Conservation (phyloP, 1,284 basidiomycete genomes). For the Violaceomyces palustris region DNA sequence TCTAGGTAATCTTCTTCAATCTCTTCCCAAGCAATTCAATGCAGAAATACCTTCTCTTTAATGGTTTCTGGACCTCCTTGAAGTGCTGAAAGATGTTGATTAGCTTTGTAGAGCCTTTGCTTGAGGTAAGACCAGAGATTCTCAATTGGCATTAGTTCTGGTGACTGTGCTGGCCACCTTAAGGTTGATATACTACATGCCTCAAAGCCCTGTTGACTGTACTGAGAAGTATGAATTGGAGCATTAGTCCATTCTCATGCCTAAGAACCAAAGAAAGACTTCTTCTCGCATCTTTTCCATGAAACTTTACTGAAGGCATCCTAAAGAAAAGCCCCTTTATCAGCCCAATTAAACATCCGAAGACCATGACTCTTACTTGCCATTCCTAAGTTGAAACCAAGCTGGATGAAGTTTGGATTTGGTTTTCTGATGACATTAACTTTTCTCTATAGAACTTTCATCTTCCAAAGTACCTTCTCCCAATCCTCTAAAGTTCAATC, state of each 20-base stretch:
- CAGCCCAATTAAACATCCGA: conserved; percentile 8
- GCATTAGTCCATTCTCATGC: conserved; percentile 27
- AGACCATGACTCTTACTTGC: conserved; percentile 10
- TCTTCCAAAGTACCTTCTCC: conserved; percentile 7
- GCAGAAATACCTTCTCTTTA: neutral
- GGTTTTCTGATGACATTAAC: conserved; percentile 2
- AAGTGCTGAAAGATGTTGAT: too few relatives aligned
- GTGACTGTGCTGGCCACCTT: conserved; percentile 52
- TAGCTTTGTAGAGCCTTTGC: conserved; percentile 1
- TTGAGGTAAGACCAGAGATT: conserved; percentile 48
- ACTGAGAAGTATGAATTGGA: conserved; percentile 45
- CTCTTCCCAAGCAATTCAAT: conserved; percentile 4
- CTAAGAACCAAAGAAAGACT: conserved; percentile 5
- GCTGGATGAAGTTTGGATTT: conserved; percentile 4
- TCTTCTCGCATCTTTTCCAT: conserved; percentile 17
- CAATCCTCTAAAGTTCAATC: conserved; percentile 11
- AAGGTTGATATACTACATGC: conserved; percentile 38
- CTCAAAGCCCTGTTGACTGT: conserved; percentile 30
- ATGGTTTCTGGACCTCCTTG: neutral
- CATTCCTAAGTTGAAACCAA: conserved; percentile 5
- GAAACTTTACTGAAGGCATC: conserved; percentile 48
- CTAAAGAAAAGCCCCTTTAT: conserved; percentile 51
- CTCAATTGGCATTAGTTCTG: conserved; percentile 55
- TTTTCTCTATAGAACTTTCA: too few relatives aligned
- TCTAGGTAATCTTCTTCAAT: neutral